Evolutionary conservation across 2,329 filamentous ascomycete species (phyloP).

Genomic region (Sclerotinia borealis): DNA sequence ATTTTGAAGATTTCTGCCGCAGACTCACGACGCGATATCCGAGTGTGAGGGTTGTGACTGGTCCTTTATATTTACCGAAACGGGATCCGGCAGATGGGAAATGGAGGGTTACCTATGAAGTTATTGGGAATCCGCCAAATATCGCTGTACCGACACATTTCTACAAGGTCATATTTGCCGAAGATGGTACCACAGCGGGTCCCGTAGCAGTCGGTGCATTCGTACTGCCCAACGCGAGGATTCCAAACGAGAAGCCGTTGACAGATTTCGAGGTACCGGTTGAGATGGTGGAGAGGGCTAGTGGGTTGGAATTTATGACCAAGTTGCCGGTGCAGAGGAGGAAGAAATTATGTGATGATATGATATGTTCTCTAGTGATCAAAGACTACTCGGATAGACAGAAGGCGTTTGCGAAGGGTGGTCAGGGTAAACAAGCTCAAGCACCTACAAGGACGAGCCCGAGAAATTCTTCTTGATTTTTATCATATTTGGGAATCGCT

Average conservation of each 20-base stretch:
- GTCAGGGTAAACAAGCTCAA: conserved; percentile 13
- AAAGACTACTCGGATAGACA: conserved; percentile 66
- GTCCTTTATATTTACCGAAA: conserved; percentile 86
- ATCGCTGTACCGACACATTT: conserved; percentile 97
- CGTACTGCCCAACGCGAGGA: conserved; percentile 85
- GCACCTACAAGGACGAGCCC: conserved; percentile 28
- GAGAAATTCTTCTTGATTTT: conserved; percentile 23
- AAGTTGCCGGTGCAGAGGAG: conserved; percentile 69
- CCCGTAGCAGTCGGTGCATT: conserved; percentile 89
- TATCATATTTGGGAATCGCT: background rate
- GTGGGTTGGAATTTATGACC: conserved; percentile 82
- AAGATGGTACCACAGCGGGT: conserved; percentile 65
- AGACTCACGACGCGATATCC: conserved; percentile 76
- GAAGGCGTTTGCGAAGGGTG: conserved; percentile 44
- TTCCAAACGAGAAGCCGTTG: conserved; percentile 81
- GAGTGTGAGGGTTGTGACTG: conserved; percentile 84
- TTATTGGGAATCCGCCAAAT: conserved; percentile 88
- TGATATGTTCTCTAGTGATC: conserved; percentile 76
- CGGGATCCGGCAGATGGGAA: conserved; percentile 78
- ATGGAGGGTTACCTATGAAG: conserved; percentile 93
- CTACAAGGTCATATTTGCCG: conserved; percentile 97
- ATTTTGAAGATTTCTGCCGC: conserved; percentile 96
- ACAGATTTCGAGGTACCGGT: conserved; percentile 91
- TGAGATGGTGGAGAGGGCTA: conserved; percentile 86
- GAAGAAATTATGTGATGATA: conserved; percentile 77